Conservation (phyloP, 139 green algal species). For the Klebsormidium nitens region DNA sequence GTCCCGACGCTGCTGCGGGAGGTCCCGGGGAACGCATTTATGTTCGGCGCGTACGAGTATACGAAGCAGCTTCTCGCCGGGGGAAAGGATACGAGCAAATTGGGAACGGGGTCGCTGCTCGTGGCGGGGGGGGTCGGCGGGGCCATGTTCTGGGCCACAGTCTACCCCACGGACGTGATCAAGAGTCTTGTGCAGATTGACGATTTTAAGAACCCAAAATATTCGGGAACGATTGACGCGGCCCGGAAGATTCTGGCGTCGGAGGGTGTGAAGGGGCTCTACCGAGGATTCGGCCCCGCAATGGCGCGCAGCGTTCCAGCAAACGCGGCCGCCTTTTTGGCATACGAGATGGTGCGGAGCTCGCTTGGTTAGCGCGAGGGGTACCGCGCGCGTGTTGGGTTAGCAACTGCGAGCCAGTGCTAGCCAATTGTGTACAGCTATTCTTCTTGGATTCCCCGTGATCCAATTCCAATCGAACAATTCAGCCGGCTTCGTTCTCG, state of each 20-base stretch:
- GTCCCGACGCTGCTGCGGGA: constrained; percentile 59
- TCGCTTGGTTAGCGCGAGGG: constrained; percentile 29
- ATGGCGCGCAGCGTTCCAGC: constrained; percentile 57
- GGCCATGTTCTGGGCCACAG: constrained; percentile 59
- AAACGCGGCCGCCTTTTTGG: constrained; percentile 61
- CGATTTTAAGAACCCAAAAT: constrained; percentile 40
- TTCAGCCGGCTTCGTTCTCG: too few species aligned
- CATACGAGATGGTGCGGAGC: constrained; percentile 53
- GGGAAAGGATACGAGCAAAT: constrained; percentile 22
- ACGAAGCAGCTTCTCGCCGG: constrained; percentile 52
- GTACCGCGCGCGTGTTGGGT: too few species aligned
- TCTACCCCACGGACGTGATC: constrained; percentile 65
- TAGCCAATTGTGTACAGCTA: too few species aligned
- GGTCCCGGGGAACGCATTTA: constrained; percentile 60
- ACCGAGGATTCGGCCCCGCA: constrained; percentile 55
- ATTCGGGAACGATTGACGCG: constrained; percentile 54
- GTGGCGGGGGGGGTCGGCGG: constrained; percentile 62
- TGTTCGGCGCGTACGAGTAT: constrained; percentile 71
- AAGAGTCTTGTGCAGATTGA: constrained; percentile 64
- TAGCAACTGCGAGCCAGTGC: too few species aligned
- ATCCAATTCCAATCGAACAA: too few species aligned
- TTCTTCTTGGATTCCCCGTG: too few species aligned
- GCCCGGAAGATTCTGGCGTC: constrained; percentile 40
- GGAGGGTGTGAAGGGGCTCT: constrained; percentile 50
- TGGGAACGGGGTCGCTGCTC: constrained; percentile 45